These are phyloP conservation scores for Pseudogymnoascus sp. DNA, from an alignment of 2,329 filamentous ascomycete species.

Conservation along the genomic window DNA sequence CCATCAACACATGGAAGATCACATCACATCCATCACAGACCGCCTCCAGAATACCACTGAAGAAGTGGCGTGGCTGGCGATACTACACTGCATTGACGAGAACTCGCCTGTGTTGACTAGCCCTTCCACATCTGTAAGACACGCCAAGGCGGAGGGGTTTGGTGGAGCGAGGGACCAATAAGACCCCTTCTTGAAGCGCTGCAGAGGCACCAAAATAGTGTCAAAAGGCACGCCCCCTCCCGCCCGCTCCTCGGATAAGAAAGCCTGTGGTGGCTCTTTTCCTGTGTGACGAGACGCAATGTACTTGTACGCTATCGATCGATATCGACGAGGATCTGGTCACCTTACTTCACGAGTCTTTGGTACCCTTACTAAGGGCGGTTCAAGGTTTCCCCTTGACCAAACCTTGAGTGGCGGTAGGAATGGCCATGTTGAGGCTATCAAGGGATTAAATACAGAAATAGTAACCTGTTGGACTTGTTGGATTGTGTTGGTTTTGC, in stretches of 20 bases:
- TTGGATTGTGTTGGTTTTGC: background rate
- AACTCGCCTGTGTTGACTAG: background rate
- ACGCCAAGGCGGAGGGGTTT: background rate
- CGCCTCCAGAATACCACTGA: background rate
- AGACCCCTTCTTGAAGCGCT: conserved; percentile 3
- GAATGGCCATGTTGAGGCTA: background rate
- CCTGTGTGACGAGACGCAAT: background rate
- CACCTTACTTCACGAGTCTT: background rate
- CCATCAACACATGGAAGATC: background rate
- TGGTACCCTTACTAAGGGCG: background rate
- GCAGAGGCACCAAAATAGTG: conserved; percentile 2
- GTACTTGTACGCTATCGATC: background rate
- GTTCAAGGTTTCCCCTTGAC: background rate
- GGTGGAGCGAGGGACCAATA: background rate
- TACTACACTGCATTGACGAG: background rate
- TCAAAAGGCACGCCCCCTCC: conserved; percentile 3
- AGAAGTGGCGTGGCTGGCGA: conserved; percentile 6
- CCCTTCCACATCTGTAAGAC: background rate
- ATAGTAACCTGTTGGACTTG: background rate
- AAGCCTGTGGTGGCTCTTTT: conserved; percentile 2
- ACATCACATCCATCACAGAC: background rate
- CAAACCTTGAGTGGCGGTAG: background rate
- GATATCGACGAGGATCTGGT: background rate
- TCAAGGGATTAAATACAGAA: background rate
- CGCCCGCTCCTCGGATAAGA: background rate